phyloP scores from a whole-genome alignment of 1,284 basidiomycete genomes.

The Rhizopogon hawkerae region DNA sequence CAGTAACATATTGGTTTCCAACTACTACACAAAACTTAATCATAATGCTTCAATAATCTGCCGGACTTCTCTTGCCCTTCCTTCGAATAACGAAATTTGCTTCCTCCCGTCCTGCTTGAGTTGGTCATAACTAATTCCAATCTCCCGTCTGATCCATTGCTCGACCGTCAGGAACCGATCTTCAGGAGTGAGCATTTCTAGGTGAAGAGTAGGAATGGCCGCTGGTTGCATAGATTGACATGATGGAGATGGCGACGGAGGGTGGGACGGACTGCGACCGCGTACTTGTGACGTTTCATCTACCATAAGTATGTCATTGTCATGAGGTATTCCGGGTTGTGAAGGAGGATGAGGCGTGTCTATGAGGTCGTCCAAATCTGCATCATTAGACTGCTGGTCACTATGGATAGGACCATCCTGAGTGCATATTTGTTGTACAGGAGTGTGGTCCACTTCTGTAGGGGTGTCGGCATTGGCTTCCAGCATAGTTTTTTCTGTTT shows the following conservation, averaged over 20 bases:
- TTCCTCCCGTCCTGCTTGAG: slow-evolving; percentile 55
- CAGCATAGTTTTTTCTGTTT: background rate
- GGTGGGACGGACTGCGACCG: background rate
- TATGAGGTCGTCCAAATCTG: background rate
- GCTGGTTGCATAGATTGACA: slow-evolving; percentile 5
- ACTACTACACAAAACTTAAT: background rate
- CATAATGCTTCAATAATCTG: slow-evolving; percentile 36
- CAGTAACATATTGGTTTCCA: too few relatives aligned
- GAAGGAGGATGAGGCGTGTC: background rate
- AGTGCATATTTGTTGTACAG: background rate
- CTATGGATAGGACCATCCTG: background rate
- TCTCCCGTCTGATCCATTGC: slow-evolving; percentile 68
- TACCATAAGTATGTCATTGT: background rate
- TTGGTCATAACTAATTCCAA: slow-evolving; percentile 51
- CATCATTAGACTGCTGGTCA: background rate
- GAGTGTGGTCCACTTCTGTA: background rate
- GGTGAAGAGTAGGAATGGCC: slow-evolving; percentile 5
- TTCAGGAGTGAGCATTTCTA: slow-evolving; percentile 43
- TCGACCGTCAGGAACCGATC: slow-evolving; percentile 68
- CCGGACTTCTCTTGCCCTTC: slow-evolving; percentile 50
- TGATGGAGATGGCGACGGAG: background rate
- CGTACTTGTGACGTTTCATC: background rate
- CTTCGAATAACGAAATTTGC: slow-evolving; percentile 50
- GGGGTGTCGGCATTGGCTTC: background rate
- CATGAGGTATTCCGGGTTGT: background rate